Conservation (phyloP, 257 asterid species). For the Lavandula angustifolia region DNA sequence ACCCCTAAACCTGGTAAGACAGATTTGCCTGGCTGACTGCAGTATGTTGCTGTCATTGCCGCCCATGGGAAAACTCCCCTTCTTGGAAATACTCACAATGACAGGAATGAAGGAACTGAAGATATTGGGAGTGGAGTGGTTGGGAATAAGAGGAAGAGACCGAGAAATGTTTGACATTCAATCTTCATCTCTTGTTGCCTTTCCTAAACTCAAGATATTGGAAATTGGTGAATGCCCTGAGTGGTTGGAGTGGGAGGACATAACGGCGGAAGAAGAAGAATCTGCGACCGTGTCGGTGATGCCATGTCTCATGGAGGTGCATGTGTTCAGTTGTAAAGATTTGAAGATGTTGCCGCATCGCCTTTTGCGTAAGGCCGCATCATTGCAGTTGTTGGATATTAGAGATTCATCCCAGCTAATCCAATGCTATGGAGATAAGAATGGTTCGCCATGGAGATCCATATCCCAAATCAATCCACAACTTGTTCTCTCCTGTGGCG, state of each 20-base stretch:
- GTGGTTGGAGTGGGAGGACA: conserved; percentile 40
- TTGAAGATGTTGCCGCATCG: not conserved
- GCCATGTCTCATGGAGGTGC: conserved; percentile 3
- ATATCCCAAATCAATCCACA: too few species aligned
- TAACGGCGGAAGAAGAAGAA: conserved; percentile 24
- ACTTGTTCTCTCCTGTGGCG: too few species aligned
- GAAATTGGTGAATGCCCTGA: not conserved
- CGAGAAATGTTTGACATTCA: too few species aligned
- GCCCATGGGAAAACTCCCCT: conserved; percentile 4
- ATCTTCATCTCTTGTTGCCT: not conserved
- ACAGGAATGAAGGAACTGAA: too few species aligned
- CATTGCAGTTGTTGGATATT: not conserved
- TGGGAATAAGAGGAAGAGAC: conserved; percentile 17
- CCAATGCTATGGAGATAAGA: too few species aligned
- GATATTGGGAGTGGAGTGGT: conserved; percentile 27
- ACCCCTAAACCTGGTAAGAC: not conserved
- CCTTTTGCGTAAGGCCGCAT: not conserved
- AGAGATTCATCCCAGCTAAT: not conserved
- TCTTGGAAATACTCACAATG: too few species aligned
- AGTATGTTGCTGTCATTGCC: not conserved
- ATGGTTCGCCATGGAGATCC: too few species aligned
- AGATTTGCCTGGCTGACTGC: not conserved
- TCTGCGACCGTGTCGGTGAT: not conserved
- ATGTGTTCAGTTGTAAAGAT: not conserved
- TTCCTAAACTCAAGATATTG: conserved; percentile 34